Evolutionary conservation across 179 eudicot genomes (phyloP).

Genomic region (Pouteria campechiana): DNA sequence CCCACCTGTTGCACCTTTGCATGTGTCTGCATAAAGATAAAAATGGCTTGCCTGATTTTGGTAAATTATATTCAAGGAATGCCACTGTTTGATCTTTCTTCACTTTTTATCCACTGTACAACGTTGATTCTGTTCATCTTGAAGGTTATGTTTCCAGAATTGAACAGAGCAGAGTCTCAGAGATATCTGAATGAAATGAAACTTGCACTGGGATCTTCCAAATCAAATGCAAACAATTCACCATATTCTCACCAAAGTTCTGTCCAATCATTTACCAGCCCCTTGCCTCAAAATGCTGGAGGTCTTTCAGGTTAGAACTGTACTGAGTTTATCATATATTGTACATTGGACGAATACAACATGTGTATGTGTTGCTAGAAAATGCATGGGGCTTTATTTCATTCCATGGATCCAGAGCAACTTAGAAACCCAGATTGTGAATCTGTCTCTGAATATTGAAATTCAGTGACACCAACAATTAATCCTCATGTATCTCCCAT

Average conservation of each 20-base stretch:
- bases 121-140: background rate
- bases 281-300: background rate
- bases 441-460: background rate
- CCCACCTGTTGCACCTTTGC: too few relatives aligned
- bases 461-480: background rate
- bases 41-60: too few relatives aligned
- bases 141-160: slow-evolving; percentile 43
- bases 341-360: background rate
- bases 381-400: background rate
- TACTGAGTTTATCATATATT: background rate
- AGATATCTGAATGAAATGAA: slow-evolving; percentile 44
- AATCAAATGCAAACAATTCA: slow-evolving; percentile 6
- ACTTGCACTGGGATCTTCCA: slow-evolving; percentile 4
- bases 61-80: background rate
- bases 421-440: background rate
- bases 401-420: background rate
- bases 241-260: slow-evolving; percentile 21
- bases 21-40: too few relatives aligned
- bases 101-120: background rate
- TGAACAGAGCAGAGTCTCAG: slow-evolving; percentile 31
- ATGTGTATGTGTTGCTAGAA: background rate
- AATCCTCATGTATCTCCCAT: too few relatives aligned
- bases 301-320: slow-evolving; percentile 1
- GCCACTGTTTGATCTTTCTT: background rate
- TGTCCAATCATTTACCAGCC: slow-evolving; percentile 8